Conservation (phyloP, 2,329 filamentous ascomycete genomes). For the Cladosporium sp. region DNA sequence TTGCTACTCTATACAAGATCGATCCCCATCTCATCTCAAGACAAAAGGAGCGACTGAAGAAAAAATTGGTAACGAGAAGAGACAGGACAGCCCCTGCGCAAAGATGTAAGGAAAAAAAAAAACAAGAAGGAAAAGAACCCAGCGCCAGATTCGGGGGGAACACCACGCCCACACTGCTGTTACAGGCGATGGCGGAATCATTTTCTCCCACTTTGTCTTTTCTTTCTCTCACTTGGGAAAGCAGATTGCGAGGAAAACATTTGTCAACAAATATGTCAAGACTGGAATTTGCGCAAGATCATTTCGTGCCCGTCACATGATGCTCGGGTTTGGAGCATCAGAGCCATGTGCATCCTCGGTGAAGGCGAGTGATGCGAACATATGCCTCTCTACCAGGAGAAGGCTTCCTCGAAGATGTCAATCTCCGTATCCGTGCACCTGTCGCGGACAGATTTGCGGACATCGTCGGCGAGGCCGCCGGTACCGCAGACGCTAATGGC, state of each 20-base stretch:
- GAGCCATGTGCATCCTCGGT: background rate
- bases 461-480: slow-evolving; percentile 70
- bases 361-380: background rate
- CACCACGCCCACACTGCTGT: slow-evolving; percentile 3
- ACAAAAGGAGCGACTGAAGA: too few relatives aligned
- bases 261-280: background rate
- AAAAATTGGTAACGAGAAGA: too few relatives aligned
- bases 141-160: too few relatives aligned
- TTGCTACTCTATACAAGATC: too few relatives aligned
- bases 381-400: slow-evolving; percentile 51
- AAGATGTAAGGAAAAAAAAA: too few relatives aligned
- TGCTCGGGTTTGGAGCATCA: background rate
- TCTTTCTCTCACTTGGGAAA: background rate
- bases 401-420: slow-evolving; percentile 77
- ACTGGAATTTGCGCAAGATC: background rate
- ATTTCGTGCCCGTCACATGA: slow-evolving; percentile 7
- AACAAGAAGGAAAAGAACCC: too few relatives aligned
- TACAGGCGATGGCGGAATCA: background rate
- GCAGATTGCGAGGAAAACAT: background rate
- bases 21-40: too few relatives aligned
- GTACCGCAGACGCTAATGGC: slow-evolving; percentile 77
- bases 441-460: slow-evolving; percentile 61
- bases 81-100: too few relatives aligned
- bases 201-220: background rate
- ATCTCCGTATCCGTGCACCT: slow-evolving; percentile 63